Evolutionary conservation across 371 early-diverging fungal genomes (phyloP).

Genomic region (Mortierella sp.): DNA sequence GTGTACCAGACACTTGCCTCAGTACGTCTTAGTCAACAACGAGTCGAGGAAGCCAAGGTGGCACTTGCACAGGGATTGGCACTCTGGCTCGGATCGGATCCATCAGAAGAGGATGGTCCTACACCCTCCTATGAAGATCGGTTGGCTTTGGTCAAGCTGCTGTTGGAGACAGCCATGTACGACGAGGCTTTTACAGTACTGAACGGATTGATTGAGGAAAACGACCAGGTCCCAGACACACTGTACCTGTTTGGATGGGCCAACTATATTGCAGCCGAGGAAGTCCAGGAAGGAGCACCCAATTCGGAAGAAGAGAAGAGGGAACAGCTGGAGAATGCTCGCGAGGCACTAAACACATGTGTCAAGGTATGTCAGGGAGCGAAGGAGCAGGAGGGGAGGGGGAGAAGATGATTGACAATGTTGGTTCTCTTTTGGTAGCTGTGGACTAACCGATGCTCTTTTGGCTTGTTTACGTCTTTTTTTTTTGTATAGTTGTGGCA

Average conservation of each 20-base stretch:
- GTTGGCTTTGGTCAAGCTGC: slow-evolving; percentile 77
- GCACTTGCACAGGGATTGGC: slow-evolving; percentile 74
- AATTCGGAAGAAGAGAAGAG: slow-evolving; percentile 61
- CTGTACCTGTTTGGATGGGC: slow-evolving; percentile 96
- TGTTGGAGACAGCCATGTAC: slow-evolving; percentile 84
- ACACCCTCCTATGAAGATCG: slow-evolving; percentile 88
- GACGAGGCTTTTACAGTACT: slow-evolving; percentile 84
- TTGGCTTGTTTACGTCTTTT: not conserved
- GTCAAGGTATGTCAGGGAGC: slow-evolving; percentile 64
- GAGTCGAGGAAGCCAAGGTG: slow-evolving; percentile 82
- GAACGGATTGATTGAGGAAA: slow-evolving; percentile 84
- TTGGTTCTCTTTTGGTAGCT: slow-evolving; percentile 10
- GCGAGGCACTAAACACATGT: slow-evolving; percentile 80
- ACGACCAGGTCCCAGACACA: slow-evolving; percentile 90
- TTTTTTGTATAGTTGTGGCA: slow-evolving; percentile 62
- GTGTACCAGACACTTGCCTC: slow-evolving; percentile 92
- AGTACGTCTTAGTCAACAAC: slow-evolving; percentile 87
- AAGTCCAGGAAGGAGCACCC: slow-evolving; percentile 49
- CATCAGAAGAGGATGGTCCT: slow-evolving; percentile 55
- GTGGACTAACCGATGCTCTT: not conserved
- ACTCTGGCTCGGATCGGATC: slow-evolving; percentile 79
- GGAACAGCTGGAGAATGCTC: slow-evolving; percentile 74
- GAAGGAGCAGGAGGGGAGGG: not conserved
- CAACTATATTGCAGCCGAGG: slow-evolving; percentile 85
- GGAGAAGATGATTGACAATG: not conserved